Evolutionary conservation across 768 basidiomycete species (phyloP), one percentile per base, ranked within the genome.

Genomic region (Lyophyllum atratum): DNA sequence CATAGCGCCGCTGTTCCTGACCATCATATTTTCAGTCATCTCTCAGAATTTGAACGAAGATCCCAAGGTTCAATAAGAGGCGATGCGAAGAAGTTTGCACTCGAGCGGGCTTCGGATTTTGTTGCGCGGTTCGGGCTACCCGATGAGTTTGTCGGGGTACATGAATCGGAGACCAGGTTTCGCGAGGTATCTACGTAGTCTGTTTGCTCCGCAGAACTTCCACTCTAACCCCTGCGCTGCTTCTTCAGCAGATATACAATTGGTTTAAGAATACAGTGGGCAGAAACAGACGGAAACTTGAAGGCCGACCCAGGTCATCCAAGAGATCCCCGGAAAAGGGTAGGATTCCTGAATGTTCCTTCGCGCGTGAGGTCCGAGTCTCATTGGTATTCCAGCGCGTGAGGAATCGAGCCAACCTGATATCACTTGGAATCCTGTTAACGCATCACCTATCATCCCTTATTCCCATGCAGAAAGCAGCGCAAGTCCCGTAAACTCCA

Each of bases 191-290:
- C 72, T 67, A 29, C 55, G 47, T 26, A 50, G 45, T 39, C 37
- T 43, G 28, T 45, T 52, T 58, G 22, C 43, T 43, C 33, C 28
- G 34, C 33, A 37, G 49, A 47, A 37, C 34, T 31, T 26, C 39
- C 54, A 28, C 50, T 47, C 50, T 65, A 56, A 67, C 60, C 21
- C 58, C 61, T 52, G 49, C 22, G 19, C 25, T 34, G 56, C 31
- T 34, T 54, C 54, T 61, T 66, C 71, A 86, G 85, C 84, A 85
- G 81, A 84, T 87, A 55, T 87, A 87, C 73, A 86, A 86, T 63
- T 87, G 85, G 85, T 87, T 85, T 72, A 87, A 87, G 72, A 87
- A 87, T 68, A 85, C 85, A 17, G 80, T 85, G 53, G 85, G 85
- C 6, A 76, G 85, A 29, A 83, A 80, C 7, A 74, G 84, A 52